A percentile compares a stretch with the other conserved stretches of the same genome.
Conservation (phyloP, 2,329 filamentous ascomycete genomes). For the Sclerotinia subarctica region DNA sequence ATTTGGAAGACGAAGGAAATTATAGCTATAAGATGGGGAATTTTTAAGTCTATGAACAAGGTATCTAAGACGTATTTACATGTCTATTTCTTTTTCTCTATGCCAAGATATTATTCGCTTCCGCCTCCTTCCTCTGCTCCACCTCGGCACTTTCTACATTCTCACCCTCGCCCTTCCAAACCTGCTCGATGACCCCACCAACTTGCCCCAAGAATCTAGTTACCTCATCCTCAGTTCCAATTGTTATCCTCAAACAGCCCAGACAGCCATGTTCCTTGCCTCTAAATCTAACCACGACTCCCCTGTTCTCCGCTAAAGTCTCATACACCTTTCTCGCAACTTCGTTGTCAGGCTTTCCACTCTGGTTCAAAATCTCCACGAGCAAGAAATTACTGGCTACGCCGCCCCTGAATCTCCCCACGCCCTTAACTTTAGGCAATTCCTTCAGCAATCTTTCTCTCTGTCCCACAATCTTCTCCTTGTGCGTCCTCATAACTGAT, state of each 20-base stretch:
- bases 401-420: slow-evolving; percentile 80
- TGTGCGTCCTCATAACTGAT: slow-evolving; percentile 67
- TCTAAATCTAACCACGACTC: slow-evolving; percentile 89
- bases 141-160: slow-evolving; percentile 22
- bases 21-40: no score
- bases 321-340: slow-evolving; percentile 80
- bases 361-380: slow-evolving; percentile 75
- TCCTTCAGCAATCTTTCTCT: slow-evolving; percentile 71
- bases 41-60: not conserved
- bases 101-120: slow-evolving; percentile 32
- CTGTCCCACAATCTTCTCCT: slow-evolving; percentile 68
- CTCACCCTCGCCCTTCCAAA: slow-evolving; percentile 23
- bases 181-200: slow-evolving; percentile 37
- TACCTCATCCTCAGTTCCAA: slow-evolving; percentile 86
- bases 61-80: not conserved
- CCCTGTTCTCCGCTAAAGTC: slow-evolving; percentile 75
- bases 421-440: slow-evolving; percentile 70
- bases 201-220: slow-evolving; percentile 73
- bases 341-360: slow-evolving; percentile 73
- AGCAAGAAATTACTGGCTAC: slow-evolving; percentile 83
- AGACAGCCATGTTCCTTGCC: slow-evolving; percentile 88
- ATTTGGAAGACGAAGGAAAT: no score
- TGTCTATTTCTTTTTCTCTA: slow-evolving; percentile 24
- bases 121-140: slow-evolving; percentile 30
- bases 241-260: slow-evolving; percentile 85